phyloP scores from a whole-genome alignment of 805 yeast species.

The Torulaspora microellipsoides region DNA sequence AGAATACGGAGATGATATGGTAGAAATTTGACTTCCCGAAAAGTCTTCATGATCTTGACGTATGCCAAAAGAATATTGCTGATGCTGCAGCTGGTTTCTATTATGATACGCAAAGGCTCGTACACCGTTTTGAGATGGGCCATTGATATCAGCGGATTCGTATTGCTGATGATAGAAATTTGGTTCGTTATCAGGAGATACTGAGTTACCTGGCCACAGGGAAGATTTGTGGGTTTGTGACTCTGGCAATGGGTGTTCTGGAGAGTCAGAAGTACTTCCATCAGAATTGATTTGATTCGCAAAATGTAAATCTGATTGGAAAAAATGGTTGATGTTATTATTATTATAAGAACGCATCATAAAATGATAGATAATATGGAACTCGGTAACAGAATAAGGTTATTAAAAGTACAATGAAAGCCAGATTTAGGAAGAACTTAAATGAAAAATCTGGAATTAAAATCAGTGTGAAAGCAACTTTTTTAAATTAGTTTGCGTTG shows the following conservation, averaged over 20 bases:
- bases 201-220: neutral
- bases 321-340: conserved; percentile 11
- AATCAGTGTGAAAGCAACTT: too few relatives aligned
- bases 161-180: neutral
- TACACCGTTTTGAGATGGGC: neutral
- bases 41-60: conserved; percentile 8
- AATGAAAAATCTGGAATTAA: neutral
- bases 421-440: neutral
- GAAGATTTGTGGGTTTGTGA: neutral
- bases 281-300: conserved; percentile 1
- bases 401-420: too few relatives aligned
- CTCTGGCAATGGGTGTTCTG: conserved; percentile 2
- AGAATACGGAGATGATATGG: conserved; percentile 15
- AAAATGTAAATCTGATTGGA: conserved; percentile 9
- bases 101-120: conserved; percentile 1
- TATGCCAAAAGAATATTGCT: conserved; percentile 9
- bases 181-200: neutral
- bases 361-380: neutral
- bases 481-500: too few relatives aligned
- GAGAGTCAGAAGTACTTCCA: conserved; percentile 2
- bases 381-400: neutral
- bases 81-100: neutral
- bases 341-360: conserved; percentile 12
- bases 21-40: conserved; percentile 15
- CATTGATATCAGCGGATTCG: neutral